Conservation (phyloP, 148 eudicot species). For the Gaultheria prostrata region DNA sequence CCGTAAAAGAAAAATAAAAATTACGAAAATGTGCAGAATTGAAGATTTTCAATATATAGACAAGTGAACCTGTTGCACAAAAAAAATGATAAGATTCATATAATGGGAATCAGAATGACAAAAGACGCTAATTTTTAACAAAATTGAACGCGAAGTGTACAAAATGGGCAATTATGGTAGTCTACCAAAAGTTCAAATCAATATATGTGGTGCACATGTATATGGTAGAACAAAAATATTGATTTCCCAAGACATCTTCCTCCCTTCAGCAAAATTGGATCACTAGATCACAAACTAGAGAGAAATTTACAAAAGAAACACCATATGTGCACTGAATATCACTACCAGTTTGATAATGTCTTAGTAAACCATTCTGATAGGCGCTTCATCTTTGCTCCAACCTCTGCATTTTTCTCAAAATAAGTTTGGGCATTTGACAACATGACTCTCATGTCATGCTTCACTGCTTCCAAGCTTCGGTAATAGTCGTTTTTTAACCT, state of each 20-base stretch:
- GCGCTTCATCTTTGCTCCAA: conserved; percentile 36
- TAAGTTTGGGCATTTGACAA: conserved; percentile 53
- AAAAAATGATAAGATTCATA: neutral
- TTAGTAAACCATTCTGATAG: conserved; percentile 44
- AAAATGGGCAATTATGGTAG: neutral
- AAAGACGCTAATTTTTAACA: neutral
- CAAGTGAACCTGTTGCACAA: neutral
- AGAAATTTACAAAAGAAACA: neutral
- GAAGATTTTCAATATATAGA: neutral
- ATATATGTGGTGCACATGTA: neutral
- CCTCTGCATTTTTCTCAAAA: conserved; percentile 36
- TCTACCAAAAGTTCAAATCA: neutral
- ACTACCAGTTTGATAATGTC: conserved; percentile 9
- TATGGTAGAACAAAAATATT: neutral
- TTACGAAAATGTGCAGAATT: neutral
- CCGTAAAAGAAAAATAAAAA: neutral
- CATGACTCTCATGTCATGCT: conserved; percentile 67
- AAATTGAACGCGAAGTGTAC: neutral
- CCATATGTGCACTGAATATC: neutral
- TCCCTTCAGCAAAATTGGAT: conserved; percentile 5
- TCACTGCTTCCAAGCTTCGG: conserved; percentile 52
- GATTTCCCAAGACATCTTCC: neutral
- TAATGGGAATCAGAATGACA: neutral
- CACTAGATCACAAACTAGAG: neutral
- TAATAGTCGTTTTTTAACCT: conserved; percentile 71